phyloP scores from a whole-genome alignment of 441 rosid genomes.

The Mallotus repandus region DNA sequence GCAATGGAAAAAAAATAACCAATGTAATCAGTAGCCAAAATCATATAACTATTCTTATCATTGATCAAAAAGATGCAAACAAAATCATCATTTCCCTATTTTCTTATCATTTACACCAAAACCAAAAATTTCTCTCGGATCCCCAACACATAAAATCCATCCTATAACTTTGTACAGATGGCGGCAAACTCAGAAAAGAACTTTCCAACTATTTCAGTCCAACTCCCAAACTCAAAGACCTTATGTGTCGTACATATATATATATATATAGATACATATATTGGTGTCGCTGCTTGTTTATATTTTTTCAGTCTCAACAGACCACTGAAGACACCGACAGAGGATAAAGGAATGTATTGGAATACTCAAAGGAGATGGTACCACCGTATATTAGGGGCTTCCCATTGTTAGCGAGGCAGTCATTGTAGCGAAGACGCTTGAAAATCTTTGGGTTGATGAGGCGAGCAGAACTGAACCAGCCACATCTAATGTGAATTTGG shows the following conservation, averaged over 20 bases:
- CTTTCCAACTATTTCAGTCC: background rate
- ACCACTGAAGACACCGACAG: slow-evolving; percentile 62
- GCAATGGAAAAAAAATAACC: too few relatives aligned
- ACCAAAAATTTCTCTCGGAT: too few relatives aligned
- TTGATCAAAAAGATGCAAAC: too few relatives aligned
- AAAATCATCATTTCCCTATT: too few relatives aligned
- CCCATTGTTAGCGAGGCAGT: slow-evolving; percentile 86
- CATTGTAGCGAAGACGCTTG: slow-evolving; percentile 75
- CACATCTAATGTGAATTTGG: slow-evolving; percentile 70
- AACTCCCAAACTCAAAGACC: background rate
- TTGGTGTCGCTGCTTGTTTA: background rate
- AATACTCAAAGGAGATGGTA: slow-evolving; percentile 62
- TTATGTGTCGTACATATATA: background rate
- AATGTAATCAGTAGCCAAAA: too few relatives aligned
- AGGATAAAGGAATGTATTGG: slow-evolving; percentile 76
- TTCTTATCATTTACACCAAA: too few relatives aligned
- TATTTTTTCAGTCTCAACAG: slow-evolving; percentile 40
- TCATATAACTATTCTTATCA: too few relatives aligned
- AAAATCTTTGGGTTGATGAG: slow-evolving; percentile 73
- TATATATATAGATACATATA: background rate
- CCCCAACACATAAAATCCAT: too few relatives aligned
- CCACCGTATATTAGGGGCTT: slow-evolving; percentile 56
- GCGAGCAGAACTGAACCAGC: slow-evolving; percentile 88
- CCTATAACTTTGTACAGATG: background rate
- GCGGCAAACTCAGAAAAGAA: background rate